Percentiles rank a stretch among this genome's conserved stretches.
These are phyloP conservation scores for Trichoderma polysporum DNA, from an alignment of 2,329 filamentous ascomycete genomes.

Conservation along the genomic window DNA sequence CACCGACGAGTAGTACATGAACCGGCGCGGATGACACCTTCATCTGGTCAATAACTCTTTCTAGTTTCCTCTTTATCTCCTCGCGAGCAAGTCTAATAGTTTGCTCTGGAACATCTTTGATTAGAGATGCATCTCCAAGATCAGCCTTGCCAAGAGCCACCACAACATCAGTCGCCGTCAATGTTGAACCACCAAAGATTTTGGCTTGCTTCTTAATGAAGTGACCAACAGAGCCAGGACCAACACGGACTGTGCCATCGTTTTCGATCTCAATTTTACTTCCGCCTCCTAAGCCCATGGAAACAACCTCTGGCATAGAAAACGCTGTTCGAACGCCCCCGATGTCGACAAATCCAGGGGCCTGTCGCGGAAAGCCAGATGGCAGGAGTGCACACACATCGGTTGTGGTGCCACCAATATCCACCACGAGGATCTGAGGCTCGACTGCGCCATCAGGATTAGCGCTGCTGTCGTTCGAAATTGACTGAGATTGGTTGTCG, in stretches of 20 bases:
- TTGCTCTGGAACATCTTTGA: constrained; percentile 28
- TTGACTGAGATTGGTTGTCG: constrained; percentile 31
- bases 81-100: constrained; percentile 28
- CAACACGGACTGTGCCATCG: constrained; percentile 42
- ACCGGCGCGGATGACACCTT: constrained; percentile 55
- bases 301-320: constrained; percentile 55
- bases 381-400: constrained; percentile 59
- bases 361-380: constrained; percentile 60
- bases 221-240: constrained; percentile 57
- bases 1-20: constrained; percentile 56
- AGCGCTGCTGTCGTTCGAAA: neutral
- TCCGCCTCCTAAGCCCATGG: constrained; percentile 58
- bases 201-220: constrained; percentile 47
- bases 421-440: constrained; percentile 49
- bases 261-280: constrained; percentile 32
- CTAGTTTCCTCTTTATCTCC: constrained; percentile 48
- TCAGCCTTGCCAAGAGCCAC: constrained; percentile 37
- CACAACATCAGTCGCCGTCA: constrained; percentile 55
- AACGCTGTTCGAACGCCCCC: constrained; percentile 61
- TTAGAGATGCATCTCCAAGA: constrained; percentile 33
- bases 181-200: constrained; percentile 52
- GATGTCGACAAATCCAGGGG: constrained; percentile 57
- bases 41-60: constrained; percentile 54
- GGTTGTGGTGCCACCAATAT: constrained; percentile 61
- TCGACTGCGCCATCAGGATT: neutral